These are phyloP conservation scores for Aspergillus sp. DNA, from an alignment of 2,329 filamentous ascomycete genomes.

Conservation along the genomic window DNA sequence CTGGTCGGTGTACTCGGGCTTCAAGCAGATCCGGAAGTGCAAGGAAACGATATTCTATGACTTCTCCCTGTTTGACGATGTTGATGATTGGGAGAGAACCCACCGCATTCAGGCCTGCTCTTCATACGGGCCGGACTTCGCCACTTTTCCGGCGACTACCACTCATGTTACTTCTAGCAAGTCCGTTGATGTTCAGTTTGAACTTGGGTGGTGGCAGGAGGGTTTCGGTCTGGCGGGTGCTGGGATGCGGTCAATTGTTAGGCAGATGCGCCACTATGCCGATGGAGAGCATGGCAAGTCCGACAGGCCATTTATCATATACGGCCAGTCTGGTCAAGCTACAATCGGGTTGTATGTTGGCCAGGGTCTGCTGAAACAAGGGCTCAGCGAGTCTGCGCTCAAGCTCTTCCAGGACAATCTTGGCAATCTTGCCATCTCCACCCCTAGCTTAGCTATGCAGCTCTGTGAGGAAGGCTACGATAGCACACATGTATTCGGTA, in stretches of 20 bases:
- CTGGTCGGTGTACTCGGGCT: conserved; percentile 24
- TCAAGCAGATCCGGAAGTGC: conserved; percentile 31
- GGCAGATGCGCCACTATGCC: conserved; percentile 34
- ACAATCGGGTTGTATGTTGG: conserved; percentile 43
- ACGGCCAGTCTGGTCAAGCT: conserved; percentile 31
- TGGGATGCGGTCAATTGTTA: conserved; percentile 26
- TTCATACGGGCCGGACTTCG: conserved; percentile 28
- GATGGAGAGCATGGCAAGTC: conserved; percentile 25
- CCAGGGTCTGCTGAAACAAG: conserved; percentile 24
- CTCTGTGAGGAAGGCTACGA: conserved; percentile 36
- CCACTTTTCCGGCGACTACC: conserved; percentile 6
- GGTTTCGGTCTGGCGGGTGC: conserved; percentile 21
- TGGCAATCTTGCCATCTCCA: conserved; percentile 24
- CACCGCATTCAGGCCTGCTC: conserved; percentile 39
- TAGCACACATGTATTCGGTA: conserved; percentile 37
- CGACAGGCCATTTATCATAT: conserved; percentile 30
- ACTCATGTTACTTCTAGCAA: conserved; percentile 10
- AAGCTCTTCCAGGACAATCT: conserved; percentile 29
- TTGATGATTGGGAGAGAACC: conserved; percentile 30
- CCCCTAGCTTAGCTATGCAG: conserved; percentile 39
- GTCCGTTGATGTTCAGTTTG: conserved; percentile 25
- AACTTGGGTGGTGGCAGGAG: conserved; percentile 33
- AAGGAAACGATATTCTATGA: conserved; percentile 36
- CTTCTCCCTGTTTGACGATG: conserved; percentile 39
- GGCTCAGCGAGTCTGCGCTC: conserved; percentile 31